phyloP scores from a whole-genome alignment of 2,329 filamentous ascomycete genomes.

The Ophioceras dolichostomum region DNA sequence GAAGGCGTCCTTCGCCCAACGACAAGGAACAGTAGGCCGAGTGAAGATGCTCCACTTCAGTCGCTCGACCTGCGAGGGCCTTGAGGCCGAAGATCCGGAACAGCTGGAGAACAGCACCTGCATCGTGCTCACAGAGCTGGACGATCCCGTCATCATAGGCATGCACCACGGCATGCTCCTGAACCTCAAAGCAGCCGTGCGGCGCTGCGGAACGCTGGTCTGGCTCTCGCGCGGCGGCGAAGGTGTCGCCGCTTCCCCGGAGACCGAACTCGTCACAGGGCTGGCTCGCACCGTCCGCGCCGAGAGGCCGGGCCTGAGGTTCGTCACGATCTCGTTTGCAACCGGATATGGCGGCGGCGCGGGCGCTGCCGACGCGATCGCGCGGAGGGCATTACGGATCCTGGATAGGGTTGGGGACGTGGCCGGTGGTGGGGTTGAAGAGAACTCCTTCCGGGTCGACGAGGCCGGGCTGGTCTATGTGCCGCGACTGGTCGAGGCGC shows the following conservation, averaged over 20 bases:
- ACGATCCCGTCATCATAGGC: conserved; percentile 5
- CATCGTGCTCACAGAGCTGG: conserved; percentile 9
- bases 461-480: conserved; percentile 5
- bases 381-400: conserved; percentile 5
- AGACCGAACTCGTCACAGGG: conserved; percentile 9
- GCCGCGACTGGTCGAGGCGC: conserved; percentile 8
- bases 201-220: conserved; percentile 7
- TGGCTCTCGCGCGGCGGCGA: conserved; percentile 9
- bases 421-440: no score
- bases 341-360: no score
- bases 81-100: not conserved
- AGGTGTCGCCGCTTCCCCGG: conserved; percentile 4
- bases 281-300: conserved; percentile 5
- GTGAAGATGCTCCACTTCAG: not conserved
- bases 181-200: conserved; percentile 7
- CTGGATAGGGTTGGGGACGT: no score
- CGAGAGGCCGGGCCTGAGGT: conserved; percentile 6
- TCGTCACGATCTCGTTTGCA: conserved; percentile 12
- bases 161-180: conserved; percentile 6
- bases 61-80: conserved; percentile 8
- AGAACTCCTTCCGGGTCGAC: conserved; percentile 10
- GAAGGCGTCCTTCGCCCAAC: no score
- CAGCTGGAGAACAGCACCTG: conserved; percentile 6
- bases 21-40: no score
- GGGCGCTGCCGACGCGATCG: conserved; percentile 4